phyloP scores from a whole-genome alignment of 257 asterid species.

The Nyctanthes arbortristis region DNA sequence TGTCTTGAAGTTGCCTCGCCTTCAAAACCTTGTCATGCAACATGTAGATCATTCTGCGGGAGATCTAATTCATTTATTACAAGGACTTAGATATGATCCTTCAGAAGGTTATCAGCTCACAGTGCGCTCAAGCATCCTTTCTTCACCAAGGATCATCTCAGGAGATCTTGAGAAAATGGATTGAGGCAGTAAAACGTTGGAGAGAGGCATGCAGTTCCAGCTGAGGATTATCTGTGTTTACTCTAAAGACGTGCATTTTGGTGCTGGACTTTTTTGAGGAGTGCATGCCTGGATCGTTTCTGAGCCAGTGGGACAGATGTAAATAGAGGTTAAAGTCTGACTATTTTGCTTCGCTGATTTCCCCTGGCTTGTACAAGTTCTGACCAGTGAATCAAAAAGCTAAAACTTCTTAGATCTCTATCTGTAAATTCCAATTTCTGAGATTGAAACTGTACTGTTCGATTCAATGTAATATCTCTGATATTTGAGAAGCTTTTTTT shows the following conservation, averaged over 20 bases:
- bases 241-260: neutral
- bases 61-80: slow-evolving; percentile 71
- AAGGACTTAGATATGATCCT: slow-evolving; percentile 84
- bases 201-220: neutral
- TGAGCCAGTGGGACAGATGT: neutral
- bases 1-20: slow-evolving; percentile 70
- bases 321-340: no score
- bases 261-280: neutral
- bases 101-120: slow-evolving; percentile 69
- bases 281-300: neutral
- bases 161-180: slow-evolving; percentile 18
- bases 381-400: neutral
- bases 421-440: neutral
- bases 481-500: neutral
- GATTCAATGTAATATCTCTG: neutral
- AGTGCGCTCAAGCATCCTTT: slow-evolving; percentile 80
- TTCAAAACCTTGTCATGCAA: slow-evolving; percentile 82
- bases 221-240: neutral
- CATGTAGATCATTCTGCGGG: slow-evolving; percentile 97
- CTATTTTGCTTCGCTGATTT: neutral
- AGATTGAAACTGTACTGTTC: neutral
- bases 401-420: neutral
- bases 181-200: neutral
- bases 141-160: slow-evolving; percentile 58
- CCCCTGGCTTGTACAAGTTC: neutral